Percentiles rank a stretch among this genome's conserved stretches.
Conservation (phyloP, 2,329 filamentous ascomycete species). For the Fusarium tjaetaba region DNA sequence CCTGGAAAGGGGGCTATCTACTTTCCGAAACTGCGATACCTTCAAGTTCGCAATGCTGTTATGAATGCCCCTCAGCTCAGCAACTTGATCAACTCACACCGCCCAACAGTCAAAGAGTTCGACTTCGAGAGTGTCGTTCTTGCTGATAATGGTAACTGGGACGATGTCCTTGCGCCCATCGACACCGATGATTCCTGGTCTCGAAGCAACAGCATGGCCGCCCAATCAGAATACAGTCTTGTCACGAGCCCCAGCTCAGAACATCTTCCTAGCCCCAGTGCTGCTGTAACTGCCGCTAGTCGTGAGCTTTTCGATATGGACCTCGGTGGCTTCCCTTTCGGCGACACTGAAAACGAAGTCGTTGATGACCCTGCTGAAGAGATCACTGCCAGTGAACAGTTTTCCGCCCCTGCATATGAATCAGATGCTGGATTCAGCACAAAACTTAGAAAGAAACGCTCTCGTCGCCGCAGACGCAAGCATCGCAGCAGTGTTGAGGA, state of each 20-base stretch:
- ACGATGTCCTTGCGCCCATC: conserved; percentile 81
- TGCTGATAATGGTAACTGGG: conserved; percentile 76
- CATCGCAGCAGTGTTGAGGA: conserved; percentile 46
- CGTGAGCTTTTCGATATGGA: conserved; percentile 57
- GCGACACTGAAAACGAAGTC: conserved; percentile 47
- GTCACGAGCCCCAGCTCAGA: conserved; percentile 50
- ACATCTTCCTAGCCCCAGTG: conserved; percentile 59
- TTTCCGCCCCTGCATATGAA: conserved; percentile 17
- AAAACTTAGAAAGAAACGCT: conserved; percentile 58
- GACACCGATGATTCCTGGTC: conserved; percentile 55
- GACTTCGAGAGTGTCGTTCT: conserved; percentile 82
- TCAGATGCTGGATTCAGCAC: conserved; percentile 55
- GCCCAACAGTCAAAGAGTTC: conserved; percentile 76
- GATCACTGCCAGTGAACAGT: conserved; percentile 34
- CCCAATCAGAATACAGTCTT: conserved; percentile 47
- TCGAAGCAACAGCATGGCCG: conserved; percentile 42
- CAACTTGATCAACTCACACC: conserved; percentile 73
- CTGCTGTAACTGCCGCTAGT: conserved; percentile 64
- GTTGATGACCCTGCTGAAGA: conserved; percentile 46
- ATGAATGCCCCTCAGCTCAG: conserved; percentile 78
- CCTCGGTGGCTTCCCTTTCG: conserved; percentile 52
- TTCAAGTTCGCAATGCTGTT: conserved; percentile 77
- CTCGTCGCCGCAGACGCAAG: conserved; percentile 52
- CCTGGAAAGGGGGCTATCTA: conserved; percentile 65
- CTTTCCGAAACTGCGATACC: conserved; percentile 73